A percentile compares a stretch with the other conserved stretches of the same genome.
Evolutionary conservation across 495 filamentous ascomycete species (phyloP).

Genomic region (Cercophora scortea): DNA sequence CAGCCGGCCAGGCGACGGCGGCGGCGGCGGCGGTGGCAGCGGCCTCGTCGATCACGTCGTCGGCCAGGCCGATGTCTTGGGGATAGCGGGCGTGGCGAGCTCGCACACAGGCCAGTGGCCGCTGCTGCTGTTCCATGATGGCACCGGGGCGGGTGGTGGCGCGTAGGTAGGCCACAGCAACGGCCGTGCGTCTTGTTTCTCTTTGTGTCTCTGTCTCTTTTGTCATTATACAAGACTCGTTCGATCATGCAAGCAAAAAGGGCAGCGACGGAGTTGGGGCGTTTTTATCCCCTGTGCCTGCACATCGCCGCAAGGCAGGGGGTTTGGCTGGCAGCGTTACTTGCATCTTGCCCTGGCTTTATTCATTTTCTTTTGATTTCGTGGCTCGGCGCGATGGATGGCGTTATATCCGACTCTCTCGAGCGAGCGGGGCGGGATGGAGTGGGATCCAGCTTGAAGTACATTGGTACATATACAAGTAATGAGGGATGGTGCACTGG

Average conservation of each 20-base stretch:
- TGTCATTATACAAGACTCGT: neutral
- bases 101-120: constrained; percentile 21
- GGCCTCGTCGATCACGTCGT: constrained; percentile 10
- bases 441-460: no score
- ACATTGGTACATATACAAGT: no score
- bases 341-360: neutral
- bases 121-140: constrained; percentile 19
- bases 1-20: constrained; percentile 12
- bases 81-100: neutral
- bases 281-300: neutral
- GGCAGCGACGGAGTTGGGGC: neutral
- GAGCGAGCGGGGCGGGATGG: no score
- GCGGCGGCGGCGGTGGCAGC: neutral
- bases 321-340: no score
- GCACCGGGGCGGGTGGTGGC: constrained; percentile 4
- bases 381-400: no score
- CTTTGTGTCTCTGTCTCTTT: neutral
- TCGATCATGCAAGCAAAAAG: neutral
- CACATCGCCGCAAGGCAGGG: no score
- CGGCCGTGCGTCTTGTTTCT: neutral
- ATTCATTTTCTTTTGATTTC: no score
- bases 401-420: no score
- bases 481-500: no score
- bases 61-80: neutral
- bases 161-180: neutral